Percentiles rank a stretch among this genome's conserved stretches.
Conservation (phyloP, 1,139 yeast genomes). For the Suzukiozyma palmioleophila region DNA sequence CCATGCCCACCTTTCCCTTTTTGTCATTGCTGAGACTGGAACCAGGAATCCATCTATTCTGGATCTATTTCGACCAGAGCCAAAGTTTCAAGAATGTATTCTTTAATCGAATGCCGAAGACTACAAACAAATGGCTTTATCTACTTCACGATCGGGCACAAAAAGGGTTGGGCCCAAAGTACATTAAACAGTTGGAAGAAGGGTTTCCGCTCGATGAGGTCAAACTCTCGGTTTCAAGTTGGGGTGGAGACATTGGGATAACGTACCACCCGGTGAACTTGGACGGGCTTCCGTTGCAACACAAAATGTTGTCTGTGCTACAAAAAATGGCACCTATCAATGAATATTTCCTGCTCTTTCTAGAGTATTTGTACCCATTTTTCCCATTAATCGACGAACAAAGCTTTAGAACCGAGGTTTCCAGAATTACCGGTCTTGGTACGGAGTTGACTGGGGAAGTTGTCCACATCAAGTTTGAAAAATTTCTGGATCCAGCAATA, state of each 20-base stretch:
- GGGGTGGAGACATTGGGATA: constrained; percentile 9
- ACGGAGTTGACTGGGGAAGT: constrained; percentile 12
- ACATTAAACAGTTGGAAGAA: constrained; percentile 12
- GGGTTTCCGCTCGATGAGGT: constrained; percentile 10
- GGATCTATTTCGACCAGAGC: constrained; percentile 7
- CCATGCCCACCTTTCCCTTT: constrained; percentile 12
- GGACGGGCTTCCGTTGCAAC: constrained; percentile 5
- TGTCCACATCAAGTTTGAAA: constrained; percentile 18
- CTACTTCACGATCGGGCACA: constrained; percentile 8
- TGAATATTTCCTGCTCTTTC: constrained; percentile 23
- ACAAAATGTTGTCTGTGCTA: constrained; percentile 5
- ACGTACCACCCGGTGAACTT: constrained; percentile 4
- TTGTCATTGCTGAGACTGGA: constrained; percentile 16
- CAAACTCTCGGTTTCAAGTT: constrained; percentile 10
- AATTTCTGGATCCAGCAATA: constrained; percentile 23
- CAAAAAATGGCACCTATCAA: constrained; percentile 6
- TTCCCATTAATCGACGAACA: constrained; percentile 46
- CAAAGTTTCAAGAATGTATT: constrained; percentile 3
- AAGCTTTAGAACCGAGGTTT: constrained; percentile 16
- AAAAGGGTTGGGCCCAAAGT: constrained; percentile 8
- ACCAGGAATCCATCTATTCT: constrained; percentile 13
- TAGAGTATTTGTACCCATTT: constrained; percentile 37
- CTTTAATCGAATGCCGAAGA: constrained; percentile 1
- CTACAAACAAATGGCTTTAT: constrained; percentile 4
- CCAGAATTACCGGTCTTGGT: constrained; percentile 12